Conservation (phyloP, 768 basidiomycete genomes). For the Hirschioporus abietinus region DNA sequence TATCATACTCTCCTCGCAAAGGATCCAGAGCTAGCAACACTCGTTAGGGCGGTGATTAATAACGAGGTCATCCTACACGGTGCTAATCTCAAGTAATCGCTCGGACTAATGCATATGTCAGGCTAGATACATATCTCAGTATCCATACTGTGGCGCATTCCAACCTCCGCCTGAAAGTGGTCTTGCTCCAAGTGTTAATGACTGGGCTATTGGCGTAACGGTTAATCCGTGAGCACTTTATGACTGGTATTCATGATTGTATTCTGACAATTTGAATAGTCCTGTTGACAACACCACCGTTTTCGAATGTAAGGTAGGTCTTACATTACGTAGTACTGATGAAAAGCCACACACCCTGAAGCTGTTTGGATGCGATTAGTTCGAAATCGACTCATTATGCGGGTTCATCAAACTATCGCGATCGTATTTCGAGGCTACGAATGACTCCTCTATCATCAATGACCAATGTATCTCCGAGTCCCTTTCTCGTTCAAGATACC, state of each 20-base stretch:
- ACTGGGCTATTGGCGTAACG: slow-evolving; percentile 62
- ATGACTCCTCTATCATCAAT: slow-evolving; percentile 69
- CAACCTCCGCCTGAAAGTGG: slow-evolving; percentile 77
- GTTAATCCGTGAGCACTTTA: slow-evolving; percentile 60
- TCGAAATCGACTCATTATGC: slow-evolving; percentile 75
- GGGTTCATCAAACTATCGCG: slow-evolving; percentile 75
- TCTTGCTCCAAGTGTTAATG: slow-evolving; percentile 55
- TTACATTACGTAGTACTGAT: slow-evolving; percentile 3
- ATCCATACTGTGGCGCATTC: slow-evolving; percentile 78
- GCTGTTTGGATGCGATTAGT: slow-evolving; percentile 31
- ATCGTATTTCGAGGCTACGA: slow-evolving; percentile 66
- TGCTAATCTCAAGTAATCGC: neutral
- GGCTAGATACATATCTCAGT: slow-evolving; percentile 62
- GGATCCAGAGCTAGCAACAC: slow-evolving; percentile 53
- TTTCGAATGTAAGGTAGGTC: slow-evolving; percentile 72
- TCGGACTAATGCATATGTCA: slow-evolving; percentile 1
- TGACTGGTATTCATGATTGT: neutral
- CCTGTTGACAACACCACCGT: slow-evolving; percentile 66
- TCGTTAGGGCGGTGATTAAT: slow-evolving; percentile 80
- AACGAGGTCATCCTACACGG: slow-evolving; percentile 39
- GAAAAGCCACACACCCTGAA: neutral
- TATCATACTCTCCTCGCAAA: slow-evolving; percentile 54
- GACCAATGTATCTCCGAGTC: slow-evolving; percentile 51
- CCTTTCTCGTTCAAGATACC: slow-evolving; percentile 1
- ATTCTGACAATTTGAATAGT: slow-evolving; percentile 28